These are phyloP conservation scores for Albifimbria verrucaria DNA, from an alignment of 2,329 filamentous ascomycete genomes.

Conservation along the genomic window DNA sequence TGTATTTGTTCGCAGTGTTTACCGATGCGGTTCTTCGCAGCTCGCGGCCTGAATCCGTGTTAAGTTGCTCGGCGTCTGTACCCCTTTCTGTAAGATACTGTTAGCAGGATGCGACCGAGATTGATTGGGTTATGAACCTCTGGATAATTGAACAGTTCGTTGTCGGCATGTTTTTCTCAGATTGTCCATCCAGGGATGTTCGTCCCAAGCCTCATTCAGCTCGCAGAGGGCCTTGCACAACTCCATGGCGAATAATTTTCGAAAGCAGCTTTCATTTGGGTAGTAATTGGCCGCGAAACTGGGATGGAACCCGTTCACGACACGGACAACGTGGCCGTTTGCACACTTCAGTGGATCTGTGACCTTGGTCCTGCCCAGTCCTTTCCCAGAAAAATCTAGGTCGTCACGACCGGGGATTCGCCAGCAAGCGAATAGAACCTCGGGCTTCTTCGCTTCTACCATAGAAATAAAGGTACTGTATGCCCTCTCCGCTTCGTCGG, in stretches of 20 bases:
- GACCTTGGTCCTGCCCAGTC: background rate
- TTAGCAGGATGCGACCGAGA: background rate
- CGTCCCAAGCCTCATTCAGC: background rate
- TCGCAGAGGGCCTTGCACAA: background rate
- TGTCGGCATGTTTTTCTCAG: conserved; percentile 26
- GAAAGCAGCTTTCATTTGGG: background rate
- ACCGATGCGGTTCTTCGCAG: background rate
- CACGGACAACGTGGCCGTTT: background rate
- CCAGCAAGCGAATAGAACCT: background rate
- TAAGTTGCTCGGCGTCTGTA: background rate
- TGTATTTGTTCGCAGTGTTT: background rate
- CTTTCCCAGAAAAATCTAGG: background rate
- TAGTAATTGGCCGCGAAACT: background rate
- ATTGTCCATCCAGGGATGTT: conserved; percentile 23
- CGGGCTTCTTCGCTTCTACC: background rate
- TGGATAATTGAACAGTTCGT: conserved; percentile 23
- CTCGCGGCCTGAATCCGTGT: background rate
- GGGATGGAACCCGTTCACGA: background rate
- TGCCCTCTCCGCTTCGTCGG: background rate
- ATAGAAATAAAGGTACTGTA: background rate
- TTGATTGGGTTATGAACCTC: background rate
- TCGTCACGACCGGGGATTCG: background rate
- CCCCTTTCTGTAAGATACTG: background rate
- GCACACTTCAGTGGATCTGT: background rate
- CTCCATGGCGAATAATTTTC: background rate